Base-by-base conservation (phyloP, 805 yeast species). In the Nakazawaea holstii region DNA sequence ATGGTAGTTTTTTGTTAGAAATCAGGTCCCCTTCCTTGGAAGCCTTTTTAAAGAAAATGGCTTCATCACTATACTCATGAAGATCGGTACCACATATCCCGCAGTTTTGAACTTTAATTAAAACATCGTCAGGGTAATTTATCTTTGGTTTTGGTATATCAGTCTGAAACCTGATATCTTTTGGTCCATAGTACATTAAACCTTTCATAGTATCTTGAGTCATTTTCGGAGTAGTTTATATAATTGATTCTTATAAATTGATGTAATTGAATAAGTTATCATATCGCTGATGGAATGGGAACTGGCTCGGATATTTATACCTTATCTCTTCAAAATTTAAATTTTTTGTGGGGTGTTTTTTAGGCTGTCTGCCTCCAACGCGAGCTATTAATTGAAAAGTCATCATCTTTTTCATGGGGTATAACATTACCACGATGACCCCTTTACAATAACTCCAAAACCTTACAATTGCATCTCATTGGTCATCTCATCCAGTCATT, bases 61-160 rank as follows among this genome's bases (percentile, higher is more conserved):
- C 85, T 0, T 82, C 84, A 27, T 74, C 79, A 27, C 65, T 53
- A 53, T 68, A 80, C 59, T 82, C 80, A 53, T 79, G 82, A 35
- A 80, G 61, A 58, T 80, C 85, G 1, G 82, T 70, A 27, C 86
- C 86, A 55, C 87, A 81, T 38, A 80, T 79, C 6, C 87, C 87
- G 55, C 84, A 78, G 58, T 68, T 77, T 3, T 61, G 65, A 30
- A 65, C 55, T 45, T 65, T 56, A 31, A 67, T 48, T 33, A 61
- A 59, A 27, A 66, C 62, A 47, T 64, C 68, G 51, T 40, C 51
- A 33, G 15, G 49, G 45, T 47, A 44, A 15, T 35, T 36, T 13
- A 52, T 43, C 27, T 46, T 14, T 17, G 55, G 52, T 31, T 46
- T 46, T 8, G 61, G 52, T 13, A 62, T 61, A 43, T 59, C 58